These are phyloP conservation scores for Exophiala phaeomuriformis DNA, from an alignment of 2,329 filamentous ascomycete species.

Conservation along the genomic window DNA sequence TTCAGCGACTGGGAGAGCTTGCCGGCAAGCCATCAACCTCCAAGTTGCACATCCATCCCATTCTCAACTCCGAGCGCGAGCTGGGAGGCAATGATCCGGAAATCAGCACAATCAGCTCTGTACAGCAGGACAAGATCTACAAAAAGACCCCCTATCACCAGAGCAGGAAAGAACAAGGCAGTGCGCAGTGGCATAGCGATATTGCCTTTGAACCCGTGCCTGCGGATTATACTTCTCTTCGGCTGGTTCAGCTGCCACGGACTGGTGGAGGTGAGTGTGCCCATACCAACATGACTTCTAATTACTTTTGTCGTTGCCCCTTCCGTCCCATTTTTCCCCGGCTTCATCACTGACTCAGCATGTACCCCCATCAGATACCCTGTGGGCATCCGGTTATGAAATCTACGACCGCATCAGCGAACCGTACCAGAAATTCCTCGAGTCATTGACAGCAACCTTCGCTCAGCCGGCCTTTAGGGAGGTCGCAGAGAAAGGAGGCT, in stretches of 20 bases:
- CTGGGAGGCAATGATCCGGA: constrained; percentile 51
- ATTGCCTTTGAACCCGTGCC: constrained; percentile 60
- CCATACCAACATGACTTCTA: not conserved
- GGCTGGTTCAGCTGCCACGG: constrained; percentile 49
- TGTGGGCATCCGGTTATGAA: constrained; percentile 63
- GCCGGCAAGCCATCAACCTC: constrained; percentile 53
- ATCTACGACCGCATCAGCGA: constrained; percentile 54
- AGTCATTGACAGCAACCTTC: constrained; percentile 51
- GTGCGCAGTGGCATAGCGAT: constrained; percentile 50
- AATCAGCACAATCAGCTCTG: constrained; percentile 58
- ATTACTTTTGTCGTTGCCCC: not conserved
- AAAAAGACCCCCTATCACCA: constrained; percentile 35
- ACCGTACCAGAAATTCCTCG: constrained; percentile 52
- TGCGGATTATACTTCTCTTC: constrained; percentile 56
- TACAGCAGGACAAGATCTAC: constrained; percentile 46
- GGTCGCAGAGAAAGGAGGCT: constrained; percentile 35
- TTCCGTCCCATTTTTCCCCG: not conserved
- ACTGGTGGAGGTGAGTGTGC: constrained; percentile 36
- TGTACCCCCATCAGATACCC: constrained; percentile 41
- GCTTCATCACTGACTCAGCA: not conserved
- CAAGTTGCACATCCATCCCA: constrained; percentile 54
- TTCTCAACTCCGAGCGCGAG: constrained; percentile 50
- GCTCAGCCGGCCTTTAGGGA: constrained; percentile 46
- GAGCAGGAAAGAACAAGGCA: constrained; percentile 10
- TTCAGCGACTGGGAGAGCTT: constrained; percentile 53